Evolutionary conservation across 2,329 filamentous ascomycete genomes (phyloP), one percentile per base, ranked within the genome.

Genomic region (Fonsecaea multimorphosa): DNA sequence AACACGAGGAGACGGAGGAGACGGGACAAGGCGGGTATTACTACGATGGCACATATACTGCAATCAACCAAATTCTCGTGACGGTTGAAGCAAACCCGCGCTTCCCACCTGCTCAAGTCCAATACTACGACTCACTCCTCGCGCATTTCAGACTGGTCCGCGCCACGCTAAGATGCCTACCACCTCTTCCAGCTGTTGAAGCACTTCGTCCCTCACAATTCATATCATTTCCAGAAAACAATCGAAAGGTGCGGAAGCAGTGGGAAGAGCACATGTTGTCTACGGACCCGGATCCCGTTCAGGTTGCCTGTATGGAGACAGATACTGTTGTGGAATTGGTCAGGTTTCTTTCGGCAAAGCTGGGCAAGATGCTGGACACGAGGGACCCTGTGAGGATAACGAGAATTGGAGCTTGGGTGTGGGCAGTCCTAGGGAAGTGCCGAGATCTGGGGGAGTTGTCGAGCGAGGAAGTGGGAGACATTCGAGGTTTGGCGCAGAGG

Each of bases 391-490:
- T 84, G 32, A 80, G 92, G 32, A 82, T 86, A 29, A 84, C 86
- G 72, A 85, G 88, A 55, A 87, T 91, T 3, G 93, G 92, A 66
- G 84, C 87, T 16, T 98, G 94, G 94, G 81, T 91, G 3, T 97
- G 93, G 93, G 88, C 90, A 0, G 78, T 97, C 64, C 81, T 97
- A 52, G 92, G 91, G 2, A 85, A 88, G 64, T 83, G 94, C 65
- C 89, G 91, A 0, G 90, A 91, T 38, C 80, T 87, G 9, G 92
- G 92, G 1, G 88, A 91, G 76, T 80, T 97, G 75, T 86, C 87
- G 67, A 90, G 91, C 68, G 85, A 87, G 51, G 90, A 95, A 73
- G 86, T 96, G 34, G 89, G 88, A 4, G 87, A 88, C 73, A 81
- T 97, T 31, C 84, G 94, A 58, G 91, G 95, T 64, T 76, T 98